A percentile compares a stretch with the other conserved stretches of the same genome.
Conservation (phyloP, 108 stramenopile genomes). For the Skeletonema potamos region DNA sequence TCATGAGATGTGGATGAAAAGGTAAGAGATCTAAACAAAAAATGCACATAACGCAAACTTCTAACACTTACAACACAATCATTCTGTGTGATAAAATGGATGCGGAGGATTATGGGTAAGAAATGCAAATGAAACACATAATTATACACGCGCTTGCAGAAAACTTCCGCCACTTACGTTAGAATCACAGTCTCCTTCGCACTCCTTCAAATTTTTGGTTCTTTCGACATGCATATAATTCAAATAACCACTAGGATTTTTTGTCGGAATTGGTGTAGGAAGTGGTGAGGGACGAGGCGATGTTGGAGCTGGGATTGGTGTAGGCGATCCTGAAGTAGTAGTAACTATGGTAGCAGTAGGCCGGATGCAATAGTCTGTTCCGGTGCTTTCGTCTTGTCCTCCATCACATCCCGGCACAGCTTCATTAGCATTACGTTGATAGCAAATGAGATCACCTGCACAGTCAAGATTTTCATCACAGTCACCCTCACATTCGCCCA, state of each 20-base stretch:
- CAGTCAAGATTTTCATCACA: background rate
- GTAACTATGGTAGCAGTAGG: background rate
- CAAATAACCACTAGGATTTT: background rate
- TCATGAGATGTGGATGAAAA: background rate
- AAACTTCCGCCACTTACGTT: background rate
- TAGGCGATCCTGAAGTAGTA: background rate
- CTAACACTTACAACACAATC: background rate
- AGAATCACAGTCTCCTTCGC: background rate
- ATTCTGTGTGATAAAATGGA: background rate
- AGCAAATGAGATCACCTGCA: constrained; percentile 7
- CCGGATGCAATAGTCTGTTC: background rate
- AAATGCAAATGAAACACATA: background rate
- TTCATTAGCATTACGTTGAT: constrained; percentile 1
- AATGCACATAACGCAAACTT: background rate
- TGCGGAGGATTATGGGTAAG: background rate
- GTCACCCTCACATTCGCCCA: background rate
- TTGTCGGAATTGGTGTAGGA: background rate
- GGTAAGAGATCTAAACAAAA: background rate
- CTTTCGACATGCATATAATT: background rate
- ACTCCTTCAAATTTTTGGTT: background rate
- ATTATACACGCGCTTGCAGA: too few species aligned
- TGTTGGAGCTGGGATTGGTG: background rate
- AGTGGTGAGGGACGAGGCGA: background rate
- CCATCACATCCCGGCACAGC: background rate
- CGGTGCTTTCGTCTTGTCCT: background rate